phyloP scores from a whole-genome alignment of 2,329 filamentous ascomycete genomes.

The Cadophora sp. region DNA sequence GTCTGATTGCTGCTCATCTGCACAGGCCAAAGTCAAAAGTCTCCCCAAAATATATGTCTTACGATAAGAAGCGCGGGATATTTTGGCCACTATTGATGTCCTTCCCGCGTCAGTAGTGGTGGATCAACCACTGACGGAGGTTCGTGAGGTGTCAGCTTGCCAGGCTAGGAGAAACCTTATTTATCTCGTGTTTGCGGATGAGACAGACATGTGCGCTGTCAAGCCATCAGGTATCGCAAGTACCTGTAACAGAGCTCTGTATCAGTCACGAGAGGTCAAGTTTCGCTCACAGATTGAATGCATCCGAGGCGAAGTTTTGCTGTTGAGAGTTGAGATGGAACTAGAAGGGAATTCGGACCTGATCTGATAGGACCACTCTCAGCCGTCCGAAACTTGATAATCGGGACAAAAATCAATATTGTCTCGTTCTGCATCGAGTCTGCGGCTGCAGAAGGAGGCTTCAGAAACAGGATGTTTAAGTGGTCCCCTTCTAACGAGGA shows the following conservation, averaged over 20 bases:
- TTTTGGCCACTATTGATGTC: slow-evolving; percentile 1
- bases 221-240: neutral
- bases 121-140: slow-evolving; percentile 3
- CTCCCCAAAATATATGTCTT: neutral
- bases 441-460: slow-evolving; percentile 2
- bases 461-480: slow-evolving; percentile 8
- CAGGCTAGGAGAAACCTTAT: neutral
- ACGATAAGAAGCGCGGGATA: neutral
- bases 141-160: neutral
- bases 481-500: neutral
- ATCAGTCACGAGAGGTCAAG: neutral
- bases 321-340: neutral
- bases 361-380: neutral
- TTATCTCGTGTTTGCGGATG: neutral
- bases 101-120: neutral
- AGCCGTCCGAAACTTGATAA: neutral
- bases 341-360: neutral
- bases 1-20: neutral
- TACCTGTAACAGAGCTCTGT: neutral
- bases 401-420: slow-evolving; percentile 4
- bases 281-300: neutral
- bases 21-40: neutral
- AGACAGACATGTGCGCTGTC: slow-evolving; percentile 2
- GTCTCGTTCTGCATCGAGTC: neutral
- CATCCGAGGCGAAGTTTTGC: neutral